Evolutionary conservation across 495 filamentous ascomycete genomes (phyloP).

Genomic region (Aspergillus funiculosus): DNA sequence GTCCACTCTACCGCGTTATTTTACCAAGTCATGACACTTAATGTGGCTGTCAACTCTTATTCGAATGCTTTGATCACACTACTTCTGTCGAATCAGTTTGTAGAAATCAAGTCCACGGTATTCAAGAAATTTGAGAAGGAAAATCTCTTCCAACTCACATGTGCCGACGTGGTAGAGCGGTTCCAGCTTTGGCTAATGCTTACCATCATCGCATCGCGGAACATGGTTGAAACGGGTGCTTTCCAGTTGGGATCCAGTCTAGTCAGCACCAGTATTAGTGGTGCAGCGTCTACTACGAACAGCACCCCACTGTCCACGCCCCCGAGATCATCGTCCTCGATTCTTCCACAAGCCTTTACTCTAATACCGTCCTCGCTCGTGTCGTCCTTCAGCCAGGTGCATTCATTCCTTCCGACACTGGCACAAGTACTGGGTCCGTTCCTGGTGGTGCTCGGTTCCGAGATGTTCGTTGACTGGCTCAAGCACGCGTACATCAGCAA

Average conservation of each 20-base stretch:
- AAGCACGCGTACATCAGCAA: conserved; percentile 98
- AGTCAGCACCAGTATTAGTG: conserved; percentile 26
- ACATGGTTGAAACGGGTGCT: conserved; percentile 84
- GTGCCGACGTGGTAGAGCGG: conserved; percentile 92
- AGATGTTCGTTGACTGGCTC: conserved; percentile 96
- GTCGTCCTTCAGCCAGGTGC: conserved; percentile 39
- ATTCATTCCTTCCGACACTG: conserved; percentile 57
- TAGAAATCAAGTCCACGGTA: conserved; percentile 95
- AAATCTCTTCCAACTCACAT: conserved; percentile 93
- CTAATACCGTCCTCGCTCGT: conserved; percentile 61
- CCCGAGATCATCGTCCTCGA: conserved; percentile 50
- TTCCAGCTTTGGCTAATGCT: conserved; percentile 98
- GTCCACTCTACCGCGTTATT: conserved; percentile 82
- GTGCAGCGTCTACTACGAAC: conserved; percentile 36
- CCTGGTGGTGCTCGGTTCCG: conserved; percentile 83
- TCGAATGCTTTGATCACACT: conserved; percentile 92
- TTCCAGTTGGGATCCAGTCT: conserved; percentile 38
- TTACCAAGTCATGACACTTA: conserved; percentile 95
- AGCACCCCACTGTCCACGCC: conserved; percentile 44
- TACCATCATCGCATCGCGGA: conserved; percentile 88
- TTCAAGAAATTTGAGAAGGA: conserved; percentile 99
- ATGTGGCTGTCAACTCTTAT: conserved; percentile 98
- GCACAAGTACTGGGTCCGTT: conserved; percentile 90
- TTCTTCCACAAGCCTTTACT: conserved; percentile 81
- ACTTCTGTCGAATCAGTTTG: conserved; percentile 90